Percentiles rank a stretch among this genome's conserved stretches.
phyloP scores from a whole-genome alignment of 306 rosid genomes.

The Oemleria cerasiformis region DNA sequence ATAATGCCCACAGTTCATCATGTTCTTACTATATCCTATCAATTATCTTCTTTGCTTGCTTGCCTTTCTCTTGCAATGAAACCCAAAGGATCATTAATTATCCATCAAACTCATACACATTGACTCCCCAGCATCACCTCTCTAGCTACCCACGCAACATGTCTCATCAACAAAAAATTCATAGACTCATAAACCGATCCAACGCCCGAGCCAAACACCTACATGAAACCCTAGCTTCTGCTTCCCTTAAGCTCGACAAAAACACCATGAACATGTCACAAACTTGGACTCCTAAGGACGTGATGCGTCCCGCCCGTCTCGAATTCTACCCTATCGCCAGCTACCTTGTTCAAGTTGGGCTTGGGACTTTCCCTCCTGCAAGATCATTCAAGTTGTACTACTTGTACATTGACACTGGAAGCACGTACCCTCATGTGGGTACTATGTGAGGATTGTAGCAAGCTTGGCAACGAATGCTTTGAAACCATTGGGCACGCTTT shows the following conservation, averaged over 20 bases:
- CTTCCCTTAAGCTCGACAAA: no score
- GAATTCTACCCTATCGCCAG: neutral
- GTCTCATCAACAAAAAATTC: neutral
- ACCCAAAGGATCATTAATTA: no score
- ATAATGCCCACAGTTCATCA: no score
- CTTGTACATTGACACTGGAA: neutral
- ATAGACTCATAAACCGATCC: neutral
- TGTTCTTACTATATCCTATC: no score
- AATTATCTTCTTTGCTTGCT: neutral
- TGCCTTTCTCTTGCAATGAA: neutral
- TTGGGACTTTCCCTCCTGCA: neutral
- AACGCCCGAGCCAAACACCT: neutral
- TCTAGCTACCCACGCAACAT: neutral
- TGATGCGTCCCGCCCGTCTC: neutral
- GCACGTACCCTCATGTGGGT: neutral
- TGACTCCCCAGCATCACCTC: neutral
- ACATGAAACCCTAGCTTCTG: neutral
- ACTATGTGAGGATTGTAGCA: neutral
- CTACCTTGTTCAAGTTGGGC: neutral
- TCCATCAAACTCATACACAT: constrained; percentile 1
- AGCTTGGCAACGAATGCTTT: neutral
- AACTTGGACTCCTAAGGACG: neutral
- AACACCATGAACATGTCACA: neutral
- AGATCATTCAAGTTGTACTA: neutral
- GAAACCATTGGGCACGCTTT: neutral